A percentile compares a stretch with the other conserved stretches of the same genome.
Conservation (phyloP, 345 rosid species). For the Orychophragmus violaceus region DNA sequence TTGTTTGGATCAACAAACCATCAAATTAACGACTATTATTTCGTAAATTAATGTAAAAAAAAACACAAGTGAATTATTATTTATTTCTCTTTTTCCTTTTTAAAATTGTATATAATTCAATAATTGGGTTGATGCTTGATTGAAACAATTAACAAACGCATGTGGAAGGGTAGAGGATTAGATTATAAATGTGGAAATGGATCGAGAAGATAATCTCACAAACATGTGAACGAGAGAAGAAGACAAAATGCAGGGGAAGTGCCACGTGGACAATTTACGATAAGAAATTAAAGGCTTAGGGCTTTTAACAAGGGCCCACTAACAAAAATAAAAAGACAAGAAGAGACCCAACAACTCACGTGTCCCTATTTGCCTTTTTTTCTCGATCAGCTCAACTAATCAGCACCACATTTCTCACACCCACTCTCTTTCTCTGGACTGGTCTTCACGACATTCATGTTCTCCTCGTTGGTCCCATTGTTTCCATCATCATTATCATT, state of each 20-base stretch:
- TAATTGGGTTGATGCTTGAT: conserved; percentile 11
- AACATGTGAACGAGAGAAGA: conserved; percentile 21
- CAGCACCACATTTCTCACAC: conserved; percentile 20
- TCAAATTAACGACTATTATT: not conserved
- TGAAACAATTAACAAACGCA: conserved; percentile 16
- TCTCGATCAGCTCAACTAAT: conserved; percentile 15
- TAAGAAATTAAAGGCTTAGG: conserved; percentile 18
- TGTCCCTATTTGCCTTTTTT: not conserved
- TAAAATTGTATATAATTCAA: not conserved
- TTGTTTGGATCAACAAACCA: conserved; percentile 1
- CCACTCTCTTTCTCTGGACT: not conserved
- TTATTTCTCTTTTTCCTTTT: not conserved
- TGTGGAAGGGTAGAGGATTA: conserved; percentile 12
- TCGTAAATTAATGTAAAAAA: not conserved
- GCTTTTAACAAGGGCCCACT: not conserved
- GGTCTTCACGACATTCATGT: conserved; percentile 34
- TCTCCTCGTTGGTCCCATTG: conserved; percentile 15
- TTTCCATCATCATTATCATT: not conserved
- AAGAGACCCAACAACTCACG: conserved; percentile 32
- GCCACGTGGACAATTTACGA: conserved; percentile 23
- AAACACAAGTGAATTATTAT: not conserved
- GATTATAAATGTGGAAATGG: not conserved
- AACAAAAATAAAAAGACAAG: not conserved
- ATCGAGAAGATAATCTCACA: not conserved
- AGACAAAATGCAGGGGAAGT: conserved; percentile 20